phyloP scores from a whole-genome alignment of 768 basidiomycete genomes.

The Nidularia sp. region DNA sequence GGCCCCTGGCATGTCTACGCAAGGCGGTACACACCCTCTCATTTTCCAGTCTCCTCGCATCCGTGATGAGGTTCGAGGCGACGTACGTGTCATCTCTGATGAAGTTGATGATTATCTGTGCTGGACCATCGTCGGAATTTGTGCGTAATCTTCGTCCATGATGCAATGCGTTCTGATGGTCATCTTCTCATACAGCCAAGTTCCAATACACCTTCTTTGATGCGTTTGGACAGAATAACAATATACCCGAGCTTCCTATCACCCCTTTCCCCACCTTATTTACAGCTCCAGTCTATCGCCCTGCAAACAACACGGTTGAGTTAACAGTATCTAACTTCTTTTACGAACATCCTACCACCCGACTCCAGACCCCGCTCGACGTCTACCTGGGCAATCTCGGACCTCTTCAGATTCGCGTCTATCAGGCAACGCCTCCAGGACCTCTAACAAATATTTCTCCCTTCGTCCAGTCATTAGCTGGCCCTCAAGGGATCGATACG shows the following conservation, averaged over 20 bases:
- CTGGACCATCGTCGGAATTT: conserved; percentile 95
- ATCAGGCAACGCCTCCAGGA: conserved; percentile 68
- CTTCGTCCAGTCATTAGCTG: conserved; percentile 48
- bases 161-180: conserved; percentile 4
- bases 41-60: conserved; percentile 77
- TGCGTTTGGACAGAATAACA: conserved; percentile 76
- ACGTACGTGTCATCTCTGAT: conserved; percentile 69
- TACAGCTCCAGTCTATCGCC: conserved; percentile 72
- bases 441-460: conserved; percentile 61
- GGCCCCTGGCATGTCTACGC: conserved; percentile 71
- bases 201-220: conserved; percentile 96
- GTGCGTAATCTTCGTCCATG: conserved; percentile 41
- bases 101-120: conserved; percentile 94
- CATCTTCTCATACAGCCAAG: conserved; percentile 53
- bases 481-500: conserved; percentile 27
- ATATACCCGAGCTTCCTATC: conserved; percentile 73
- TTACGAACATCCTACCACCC: conserved; percentile 67
- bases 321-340: conserved; percentile 88
- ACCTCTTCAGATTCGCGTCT: conserved; percentile 74
- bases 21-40: conserved; percentile 77
- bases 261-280: conserved; percentile 89
- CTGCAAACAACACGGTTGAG: conserved; percentile 70
- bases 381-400: conserved; percentile 90
- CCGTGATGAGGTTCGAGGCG: conserved; percentile 80
- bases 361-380: conserved; percentile 67